phyloP scores from a whole-genome alignment of 495 filamentous ascomycete species.

The Neurospora sp. region DNA sequence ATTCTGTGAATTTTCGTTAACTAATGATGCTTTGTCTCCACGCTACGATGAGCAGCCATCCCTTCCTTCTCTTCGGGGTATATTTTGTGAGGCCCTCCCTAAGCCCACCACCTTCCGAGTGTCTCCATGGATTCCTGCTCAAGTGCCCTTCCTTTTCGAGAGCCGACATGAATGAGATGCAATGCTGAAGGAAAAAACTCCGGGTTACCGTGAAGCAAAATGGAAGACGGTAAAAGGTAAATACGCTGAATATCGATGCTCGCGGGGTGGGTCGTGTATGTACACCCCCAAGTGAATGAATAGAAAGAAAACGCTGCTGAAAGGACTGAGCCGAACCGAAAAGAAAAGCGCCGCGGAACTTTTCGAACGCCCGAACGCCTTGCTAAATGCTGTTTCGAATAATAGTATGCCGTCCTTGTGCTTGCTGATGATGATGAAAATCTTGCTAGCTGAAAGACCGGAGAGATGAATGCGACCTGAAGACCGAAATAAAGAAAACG shows the following conservation, averaged over 20 bases:
- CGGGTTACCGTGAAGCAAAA: not conserved
- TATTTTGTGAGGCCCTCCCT: not conserved
- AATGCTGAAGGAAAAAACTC: not conserved
- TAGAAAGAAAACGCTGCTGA: not conserved
- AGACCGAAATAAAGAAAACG: not conserved
- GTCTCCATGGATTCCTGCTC: not conserved
- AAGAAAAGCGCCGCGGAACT: not conserved
- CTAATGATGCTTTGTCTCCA: not conserved
- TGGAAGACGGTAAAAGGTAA: not conserved
- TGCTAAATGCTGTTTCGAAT: not conserved
- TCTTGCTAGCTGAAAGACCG: not conserved
- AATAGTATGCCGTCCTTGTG: no score
- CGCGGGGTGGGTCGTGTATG: not conserved
- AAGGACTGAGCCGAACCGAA: not conserved
- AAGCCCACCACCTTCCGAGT: not conserved
- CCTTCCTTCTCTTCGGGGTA: not conserved
- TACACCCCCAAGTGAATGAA: not conserved
- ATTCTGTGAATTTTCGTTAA: not conserved
- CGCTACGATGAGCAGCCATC: not conserved
- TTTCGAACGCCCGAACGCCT: not conserved
- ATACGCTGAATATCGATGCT: not conserved
- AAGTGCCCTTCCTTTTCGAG: not conserved
- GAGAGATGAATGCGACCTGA: not conserved
- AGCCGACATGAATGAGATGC: not conserved
- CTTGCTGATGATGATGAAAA: not conserved